Evolutionary conservation across 1,139 yeast genomes (phyloP).

Genomic region (Blastobotrys niveus): DNA sequence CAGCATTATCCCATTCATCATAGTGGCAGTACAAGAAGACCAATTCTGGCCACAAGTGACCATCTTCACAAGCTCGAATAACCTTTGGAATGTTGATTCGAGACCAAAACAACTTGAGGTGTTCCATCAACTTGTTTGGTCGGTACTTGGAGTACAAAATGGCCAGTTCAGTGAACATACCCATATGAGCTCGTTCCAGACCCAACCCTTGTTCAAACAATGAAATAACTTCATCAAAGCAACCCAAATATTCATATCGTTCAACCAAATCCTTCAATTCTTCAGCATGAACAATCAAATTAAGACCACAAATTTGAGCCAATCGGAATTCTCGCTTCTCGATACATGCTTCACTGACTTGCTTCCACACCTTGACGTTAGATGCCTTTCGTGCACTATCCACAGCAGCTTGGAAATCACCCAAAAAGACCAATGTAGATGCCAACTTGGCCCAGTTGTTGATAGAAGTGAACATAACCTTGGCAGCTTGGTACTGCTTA

Average conservation of each 20-base stretch:
- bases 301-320: constrained; percentile 98
- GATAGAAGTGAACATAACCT: constrained; percentile 74
- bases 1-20: constrained; percentile 99
- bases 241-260: constrained; percentile 85
- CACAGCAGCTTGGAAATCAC: constrained; percentile 93
- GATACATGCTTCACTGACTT: constrained; percentile 94
- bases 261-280: constrained; percentile 85
- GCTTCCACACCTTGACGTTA: constrained; percentile 91
- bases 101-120: constrained; percentile 95
- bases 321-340: constrained; percentile 91
- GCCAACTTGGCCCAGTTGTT: constrained; percentile 95
- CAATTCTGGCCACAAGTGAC: constrained; percentile 94
- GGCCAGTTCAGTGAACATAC: constrained; percentile 97
- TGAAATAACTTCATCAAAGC: constrained; percentile 84
- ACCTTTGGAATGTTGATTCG: constrained; percentile 97
- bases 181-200: constrained; percentile 98
- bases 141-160: constrained; percentile 83
- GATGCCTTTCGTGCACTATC: constrained; percentile 99
- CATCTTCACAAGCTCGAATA: constrained; percentile 85
- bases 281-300: constrained; percentile 94
- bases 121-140: constrained; percentile 92
- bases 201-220: constrained; percentile 94
- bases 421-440: constrained; percentile 84
- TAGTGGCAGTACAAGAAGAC: constrained; percentile 95
- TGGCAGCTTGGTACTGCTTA: constrained; percentile 87